phyloP scores from a whole-genome alignment of 331 rosid species.

The Arachis monticola region DNA sequence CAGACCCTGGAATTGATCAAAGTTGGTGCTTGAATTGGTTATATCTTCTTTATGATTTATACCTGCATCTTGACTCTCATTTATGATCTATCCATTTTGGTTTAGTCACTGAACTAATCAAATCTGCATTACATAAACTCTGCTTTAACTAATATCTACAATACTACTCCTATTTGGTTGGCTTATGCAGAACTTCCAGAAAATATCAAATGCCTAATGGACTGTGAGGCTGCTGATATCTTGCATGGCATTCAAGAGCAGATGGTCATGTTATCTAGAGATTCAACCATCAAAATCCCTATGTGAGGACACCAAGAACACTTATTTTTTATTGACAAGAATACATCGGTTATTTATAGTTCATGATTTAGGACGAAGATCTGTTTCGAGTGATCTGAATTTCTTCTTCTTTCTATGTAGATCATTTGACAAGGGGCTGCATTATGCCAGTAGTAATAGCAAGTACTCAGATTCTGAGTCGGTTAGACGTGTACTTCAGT shows the following conservation, averaged over 20 bases:
- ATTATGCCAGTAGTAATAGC: slow-evolving; percentile 63
- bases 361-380: slow-evolving; percentile 10
- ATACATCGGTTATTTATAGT: slow-evolving; percentile 20
- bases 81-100: slow-evolving; percentile 16
- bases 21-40: slow-evolving; percentile 55
- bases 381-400: slow-evolving; percentile 31
- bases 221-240: slow-evolving; percentile 74
- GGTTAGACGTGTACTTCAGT: slow-evolving; percentile 67
- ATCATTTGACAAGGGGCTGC: slow-evolving; percentile 84
- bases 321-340: slow-evolving; percentile 21
- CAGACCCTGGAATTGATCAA: slow-evolving; percentile 62
- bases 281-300: slow-evolving; percentile 75
- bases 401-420: slow-evolving; percentile 50
- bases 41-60: slow-evolving; percentile 26
- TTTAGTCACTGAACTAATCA: neutral
- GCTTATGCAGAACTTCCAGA: slow-evolving; percentile 70
- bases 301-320: slow-evolving; percentile 48
- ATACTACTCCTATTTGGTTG: slow-evolving; percentile 27
- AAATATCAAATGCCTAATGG: slow-evolving; percentile 74
- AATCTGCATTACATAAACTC: slow-evolving; percentile 13
- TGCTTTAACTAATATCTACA: slow-evolving; percentile 3
- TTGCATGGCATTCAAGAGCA: slow-evolving; percentile 76
- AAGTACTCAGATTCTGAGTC: slow-evolving; percentile 53
- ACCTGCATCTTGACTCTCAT: slow-evolving; percentile 16
- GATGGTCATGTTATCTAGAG: slow-evolving; percentile 74